These are phyloP conservation scores for Curvularia sp. DNA, from an alignment of 2,329 filamentous ascomycete species.

Conservation along the genomic window DNA sequence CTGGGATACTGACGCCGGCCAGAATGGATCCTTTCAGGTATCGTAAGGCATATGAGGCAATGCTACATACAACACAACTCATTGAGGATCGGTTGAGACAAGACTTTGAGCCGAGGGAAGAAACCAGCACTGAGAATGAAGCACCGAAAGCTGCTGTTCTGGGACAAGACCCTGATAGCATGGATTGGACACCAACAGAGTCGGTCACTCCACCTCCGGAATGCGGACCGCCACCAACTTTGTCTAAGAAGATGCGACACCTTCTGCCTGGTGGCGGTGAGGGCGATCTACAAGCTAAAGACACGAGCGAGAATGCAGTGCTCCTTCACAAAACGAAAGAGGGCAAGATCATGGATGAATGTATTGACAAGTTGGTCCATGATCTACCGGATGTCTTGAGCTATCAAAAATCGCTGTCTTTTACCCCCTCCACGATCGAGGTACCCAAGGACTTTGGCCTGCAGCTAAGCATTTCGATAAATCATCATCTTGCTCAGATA, in stretches of 20 bases:
- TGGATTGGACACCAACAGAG: constrained; percentile 50
- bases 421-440: constrained; percentile 50
- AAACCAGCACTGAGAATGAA: constrained; percentile 14
- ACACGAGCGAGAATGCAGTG: constrained; percentile 37
- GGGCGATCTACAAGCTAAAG: constrained; percentile 32
- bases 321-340: constrained; percentile 48
- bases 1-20: constrained; percentile 25
- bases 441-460: constrained; percentile 50
- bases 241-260: constrained; percentile 43
- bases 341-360: constrained; percentile 48
- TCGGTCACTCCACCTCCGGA: constrained; percentile 36
- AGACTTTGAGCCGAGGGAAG: constrained; percentile 20
- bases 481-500: constrained; percentile 50
- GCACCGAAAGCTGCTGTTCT: constrained; percentile 25
- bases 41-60: constrained; percentile 49
- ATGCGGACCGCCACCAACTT: constrained; percentile 40
- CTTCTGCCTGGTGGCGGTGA: constrained; percentile 40
- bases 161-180: constrained; percentile 46
- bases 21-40: constrained; percentile 50
- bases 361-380: constrained; percentile 48
- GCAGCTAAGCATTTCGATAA: constrained; percentile 50
- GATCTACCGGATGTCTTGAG: constrained; percentile 47
- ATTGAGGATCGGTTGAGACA: constrained; percentile 43
- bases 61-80: constrained; percentile 47
- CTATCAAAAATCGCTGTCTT: constrained; percentile 44